These are phyloP conservation scores for Ophiostoma quercus DNA, from an alignment of 2,329 filamentous ascomycete species.

Conservation along the genomic window DNA sequence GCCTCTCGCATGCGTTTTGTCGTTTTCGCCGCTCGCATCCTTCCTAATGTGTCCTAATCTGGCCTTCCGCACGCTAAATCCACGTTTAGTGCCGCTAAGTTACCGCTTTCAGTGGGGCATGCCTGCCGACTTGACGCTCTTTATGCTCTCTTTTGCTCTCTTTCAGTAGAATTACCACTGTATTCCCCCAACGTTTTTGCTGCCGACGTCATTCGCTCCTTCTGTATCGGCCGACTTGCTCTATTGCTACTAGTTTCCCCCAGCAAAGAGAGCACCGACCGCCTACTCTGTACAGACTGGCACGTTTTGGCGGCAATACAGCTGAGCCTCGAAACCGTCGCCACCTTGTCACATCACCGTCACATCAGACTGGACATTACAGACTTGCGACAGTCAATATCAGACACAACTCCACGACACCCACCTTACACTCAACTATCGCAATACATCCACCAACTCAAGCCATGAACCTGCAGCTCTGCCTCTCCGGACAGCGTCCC, in stretches of 20 bases:
- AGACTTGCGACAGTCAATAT: not conserved
- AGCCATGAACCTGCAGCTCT: not conserved
- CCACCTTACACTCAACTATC: not conserved
- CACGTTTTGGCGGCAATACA: not conserved
- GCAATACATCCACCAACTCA: not conserved
- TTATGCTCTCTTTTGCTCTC: too few species aligned
- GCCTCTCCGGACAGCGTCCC: slow-evolving; percentile 6
- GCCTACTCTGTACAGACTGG: not conserved
- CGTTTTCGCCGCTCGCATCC: slow-evolving; percentile 1
- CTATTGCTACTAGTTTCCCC: slow-evolving; percentile 3
- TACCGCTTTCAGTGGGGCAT: not conserved
- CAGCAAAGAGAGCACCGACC: slow-evolving; percentile 5
- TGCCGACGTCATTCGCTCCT: slow-evolving; percentile 20
- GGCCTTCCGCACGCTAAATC: not conserved
- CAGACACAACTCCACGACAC: not conserved
- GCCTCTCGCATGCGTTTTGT: not conserved
- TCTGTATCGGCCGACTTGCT: slow-evolving; percentile 6
- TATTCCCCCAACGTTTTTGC: slow-evolving; percentile 8
- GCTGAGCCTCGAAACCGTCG: not conserved
- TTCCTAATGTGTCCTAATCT: not conserved
- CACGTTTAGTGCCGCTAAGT: not conserved
- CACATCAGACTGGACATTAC: not conserved
- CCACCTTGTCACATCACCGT: not conserved
- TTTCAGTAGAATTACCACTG: slow-evolving; percentile 1
- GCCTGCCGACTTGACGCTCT: not conserved